These are phyloP conservation scores for Exophiala viscosa DNA, from an alignment of 2,329 filamentous ascomycete species.

Conservation along the genomic window DNA sequence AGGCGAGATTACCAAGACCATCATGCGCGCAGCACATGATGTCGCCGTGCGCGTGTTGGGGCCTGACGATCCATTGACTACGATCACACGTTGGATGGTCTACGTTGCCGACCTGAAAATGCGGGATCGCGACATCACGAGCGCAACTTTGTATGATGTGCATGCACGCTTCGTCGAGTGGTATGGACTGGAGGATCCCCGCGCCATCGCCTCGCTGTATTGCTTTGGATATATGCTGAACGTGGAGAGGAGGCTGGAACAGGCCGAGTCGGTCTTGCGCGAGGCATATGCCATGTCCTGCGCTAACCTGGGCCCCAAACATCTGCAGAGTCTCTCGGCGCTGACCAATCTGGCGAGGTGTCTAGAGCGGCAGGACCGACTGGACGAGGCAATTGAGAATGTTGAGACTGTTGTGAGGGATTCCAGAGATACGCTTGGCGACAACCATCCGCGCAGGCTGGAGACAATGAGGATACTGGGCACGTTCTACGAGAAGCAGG, in stretches of 20 bases:
- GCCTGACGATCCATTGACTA: conserved; percentile 20
- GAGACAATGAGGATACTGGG: conserved; percentile 19
- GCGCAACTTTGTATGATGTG: conserved; percentile 10
- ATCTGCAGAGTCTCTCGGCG: conserved; percentile 24
- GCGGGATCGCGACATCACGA: conserved; percentile 20
- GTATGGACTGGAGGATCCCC: conserved; percentile 16
- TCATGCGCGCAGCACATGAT: conserved; percentile 20
- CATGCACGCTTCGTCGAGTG: conserved; percentile 13
- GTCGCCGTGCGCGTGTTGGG: conserved; percentile 20
- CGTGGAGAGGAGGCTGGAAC: conserved; percentile 17
- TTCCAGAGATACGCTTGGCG: conserved; percentile 21
- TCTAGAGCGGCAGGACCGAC: conserved; percentile 16
- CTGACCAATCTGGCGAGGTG: conserved; percentile 19
- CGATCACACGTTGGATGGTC: conserved; percentile 24
- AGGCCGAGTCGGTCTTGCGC: conserved; percentile 19
- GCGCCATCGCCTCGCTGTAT: conserved; percentile 24
- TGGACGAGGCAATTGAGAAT: conserved; percentile 22
- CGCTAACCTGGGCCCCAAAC: conserved; percentile 13
- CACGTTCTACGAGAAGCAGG: conserved; percentile 12
- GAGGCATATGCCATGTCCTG: conserved; percentile 21
- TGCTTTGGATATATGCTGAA: conserved; percentile 27
- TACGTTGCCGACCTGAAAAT: conserved; percentile 17
- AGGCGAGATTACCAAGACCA: conserved; percentile 20
- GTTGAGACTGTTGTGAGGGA: conserved; percentile 19
- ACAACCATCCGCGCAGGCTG: conserved; percentile 23